A percentile compares a stretch with the other conserved stretches of the same genome.
Conservation (phyloP, 176 grass and related monocot genomes). For the Areca catechu region DNA sequence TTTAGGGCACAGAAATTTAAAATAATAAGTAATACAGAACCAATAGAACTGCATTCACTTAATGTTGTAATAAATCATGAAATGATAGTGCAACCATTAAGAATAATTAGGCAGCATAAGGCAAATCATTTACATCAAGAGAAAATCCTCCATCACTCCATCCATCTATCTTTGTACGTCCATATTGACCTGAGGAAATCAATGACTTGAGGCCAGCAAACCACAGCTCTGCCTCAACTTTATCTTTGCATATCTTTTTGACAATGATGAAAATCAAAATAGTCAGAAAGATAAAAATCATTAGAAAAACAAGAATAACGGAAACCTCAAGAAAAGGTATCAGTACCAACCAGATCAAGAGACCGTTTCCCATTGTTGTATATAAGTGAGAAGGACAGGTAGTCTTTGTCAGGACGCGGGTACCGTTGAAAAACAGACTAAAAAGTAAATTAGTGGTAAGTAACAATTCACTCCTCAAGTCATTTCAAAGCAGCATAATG, state of each 20-base stretch:
- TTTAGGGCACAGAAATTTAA: too few relatives aligned
- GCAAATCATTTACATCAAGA: slow-evolving; percentile 43
- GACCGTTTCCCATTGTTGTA: slow-evolving; percentile 77
- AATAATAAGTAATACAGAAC: too few relatives aligned
- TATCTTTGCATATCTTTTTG: slow-evolving; percentile 91
- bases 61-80: too few relatives aligned
- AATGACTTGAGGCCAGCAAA: slow-evolving; percentile 65
- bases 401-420: slow-evolving; percentile 77
- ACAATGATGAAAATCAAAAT: slow-evolving; percentile 2
- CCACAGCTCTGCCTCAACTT: slow-evolving; percentile 70
- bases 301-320: slow-evolving; percentile 1
- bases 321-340: not conserved
- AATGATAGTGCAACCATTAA: too few relatives aligned
- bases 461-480: too few relatives aligned
- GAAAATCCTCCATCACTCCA: slow-evolving; percentile 27
- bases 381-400: slow-evolving; percentile 93
- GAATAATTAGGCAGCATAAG: too few relatives aligned
- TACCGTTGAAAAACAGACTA: slow-evolving; percentile 95
- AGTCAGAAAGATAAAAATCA: slow-evolving; percentile 2
- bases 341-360: slow-evolving; percentile 62
- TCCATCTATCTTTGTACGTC: slow-evolving; percentile 29
- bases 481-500: too few relatives aligned
- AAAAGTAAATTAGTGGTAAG: not conserved
- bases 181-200: slow-evolving; percentile 50
- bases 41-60: too few relatives aligned